Base-by-base conservation (phyloP, 257 asterid genomes). In the Ilex asprella region DNA sequence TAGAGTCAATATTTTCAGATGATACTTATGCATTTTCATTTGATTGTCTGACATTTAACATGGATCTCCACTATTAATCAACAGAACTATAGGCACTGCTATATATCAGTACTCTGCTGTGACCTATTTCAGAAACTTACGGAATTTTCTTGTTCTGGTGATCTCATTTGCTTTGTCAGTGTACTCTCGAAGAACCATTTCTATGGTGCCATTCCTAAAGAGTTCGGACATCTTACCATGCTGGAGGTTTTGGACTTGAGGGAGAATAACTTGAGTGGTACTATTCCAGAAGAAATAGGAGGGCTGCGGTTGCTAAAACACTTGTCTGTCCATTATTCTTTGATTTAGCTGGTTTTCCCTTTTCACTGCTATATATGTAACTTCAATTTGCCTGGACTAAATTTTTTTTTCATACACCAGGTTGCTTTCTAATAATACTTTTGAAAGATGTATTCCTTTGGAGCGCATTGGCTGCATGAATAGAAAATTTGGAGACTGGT, bases 401-500 rank as follows among this genome's bases (percentile, higher is more conserved):
- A 53, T 50, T 75, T 11, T 43, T 21, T 46, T 60, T 57, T 62
- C 58, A 63, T 66, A 3, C 44, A 78, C 68, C 81, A 89, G 99
- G 83, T 68, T 89, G 74, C 89, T 93, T 52, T 75, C 77, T 63
- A 78, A 80, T 67, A 93, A 93, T 70, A 84, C 71, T 69, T 81
- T 89, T 52, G 87, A 81, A 78, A 95, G 94, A 57, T 73, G 75
- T 35, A 76, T 84, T 51, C 97, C 99, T 30, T 71, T 68, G 66
- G 95, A 76, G 81, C 78, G 76, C 65, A 67, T 80, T 65, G 79
- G 84, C 63, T 81, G 88, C 16, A 39, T 73, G 13, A 89, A 81
- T 71, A 81, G 99, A 82, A 93, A 89, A 79, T 68, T 89, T 57
- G 94, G 83, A 27, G 84, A 77, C 68, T 76, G 97, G 97, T 89